Conservation (phyloP, 2,329 filamentous ascomycete species). For the Sclerotinia glacialis region DNA sequence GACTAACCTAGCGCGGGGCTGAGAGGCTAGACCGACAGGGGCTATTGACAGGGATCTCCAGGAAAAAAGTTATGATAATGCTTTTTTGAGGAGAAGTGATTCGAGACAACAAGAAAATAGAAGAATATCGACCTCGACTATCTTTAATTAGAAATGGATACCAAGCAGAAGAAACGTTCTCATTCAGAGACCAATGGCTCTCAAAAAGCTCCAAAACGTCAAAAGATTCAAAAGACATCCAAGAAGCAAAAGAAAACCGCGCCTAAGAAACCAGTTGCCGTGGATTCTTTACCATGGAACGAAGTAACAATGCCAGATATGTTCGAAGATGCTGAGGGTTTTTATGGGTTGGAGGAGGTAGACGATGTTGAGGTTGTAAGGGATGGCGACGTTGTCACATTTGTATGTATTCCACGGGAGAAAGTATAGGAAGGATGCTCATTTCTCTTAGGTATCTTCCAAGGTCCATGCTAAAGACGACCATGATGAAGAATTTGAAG, state of each 20-base stretch:
- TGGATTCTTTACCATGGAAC: constrained; percentile 55
- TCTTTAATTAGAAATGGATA: constrained; percentile 31
- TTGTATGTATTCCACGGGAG: constrained; percentile 44
- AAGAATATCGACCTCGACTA: not conserved
- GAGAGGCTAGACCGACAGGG: constrained; percentile 26
- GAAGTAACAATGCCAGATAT: constrained; percentile 67
- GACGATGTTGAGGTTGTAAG: constrained; percentile 84
- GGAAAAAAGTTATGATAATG: constrained; percentile 14
- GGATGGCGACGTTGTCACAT: constrained; percentile 57
- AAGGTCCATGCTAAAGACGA: constrained; percentile 41
- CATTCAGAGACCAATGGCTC: constrained; percentile 30
- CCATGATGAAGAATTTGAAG: constrained; percentile 60
- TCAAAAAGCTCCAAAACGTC: constrained; percentile 38
- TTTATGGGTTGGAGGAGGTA: constrained; percentile 88
- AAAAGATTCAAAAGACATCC: constrained; percentile 35
- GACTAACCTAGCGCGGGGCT: constrained; percentile 15
- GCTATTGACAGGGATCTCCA: constrained; percentile 21
- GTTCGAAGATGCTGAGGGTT: constrained; percentile 86
- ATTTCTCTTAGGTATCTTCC: constrained; percentile 35
- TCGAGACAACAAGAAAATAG: constrained; percentile 3
- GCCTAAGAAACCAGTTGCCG: constrained; percentile 45
- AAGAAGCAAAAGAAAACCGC: constrained; percentile 26
- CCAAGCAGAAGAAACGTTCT: constrained; percentile 35
- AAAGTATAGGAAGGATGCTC: constrained; percentile 3
- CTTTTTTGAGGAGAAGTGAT: constrained; percentile 7